Conservation (phyloP, 106 monocot genomes). For the Dendrobium officinale region DNA sequence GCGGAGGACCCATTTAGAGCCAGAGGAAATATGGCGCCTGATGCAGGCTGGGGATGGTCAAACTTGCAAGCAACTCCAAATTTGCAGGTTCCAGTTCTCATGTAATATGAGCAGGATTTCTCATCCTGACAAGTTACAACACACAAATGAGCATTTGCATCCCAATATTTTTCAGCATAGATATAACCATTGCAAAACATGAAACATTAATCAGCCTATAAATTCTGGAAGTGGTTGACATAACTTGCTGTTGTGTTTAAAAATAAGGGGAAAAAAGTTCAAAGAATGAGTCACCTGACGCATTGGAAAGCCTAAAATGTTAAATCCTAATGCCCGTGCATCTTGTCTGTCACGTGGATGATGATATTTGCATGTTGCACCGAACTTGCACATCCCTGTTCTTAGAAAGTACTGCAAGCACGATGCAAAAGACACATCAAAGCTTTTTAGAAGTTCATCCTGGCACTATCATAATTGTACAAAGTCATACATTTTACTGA, state of each 20-base stretch:
- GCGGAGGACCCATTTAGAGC: slow-evolving; percentile 24
- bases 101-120: slow-evolving; percentile 70
- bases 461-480: neutral
- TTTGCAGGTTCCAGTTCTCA: slow-evolving; percentile 74
- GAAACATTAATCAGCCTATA: neutral
- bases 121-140: slow-evolving; percentile 40
- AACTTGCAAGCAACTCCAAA: slow-evolving; percentile 72
- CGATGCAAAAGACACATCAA: slow-evolving; percentile 1
- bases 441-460: neutral
- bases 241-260: neutral
- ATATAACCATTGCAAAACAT: neutral
- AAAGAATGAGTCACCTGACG: slow-evolving; percentile 42
- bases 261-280: neutral
- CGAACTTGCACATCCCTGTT: slow-evolving; percentile 81
- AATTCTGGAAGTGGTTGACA: neutral
- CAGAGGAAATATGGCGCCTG: slow-evolving; percentile 24
- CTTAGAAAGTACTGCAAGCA: slow-evolving; percentile 77
- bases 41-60: slow-evolving; percentile 59
- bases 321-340: slow-evolving; percentile 35
- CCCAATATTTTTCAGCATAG: neutral
- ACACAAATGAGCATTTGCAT: neutral
- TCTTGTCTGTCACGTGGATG: slow-evolving; percentile 65
- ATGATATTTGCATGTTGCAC: slow-evolving; percentile 80
- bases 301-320: slow-evolving; percentile 69
- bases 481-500: neutral